A percentile compares a stretch with the other conserved stretches of the same genome.
Conservation (phyloP, 2,329 filamentous ascomycete species). For the Fusarium burgessii region DNA sequence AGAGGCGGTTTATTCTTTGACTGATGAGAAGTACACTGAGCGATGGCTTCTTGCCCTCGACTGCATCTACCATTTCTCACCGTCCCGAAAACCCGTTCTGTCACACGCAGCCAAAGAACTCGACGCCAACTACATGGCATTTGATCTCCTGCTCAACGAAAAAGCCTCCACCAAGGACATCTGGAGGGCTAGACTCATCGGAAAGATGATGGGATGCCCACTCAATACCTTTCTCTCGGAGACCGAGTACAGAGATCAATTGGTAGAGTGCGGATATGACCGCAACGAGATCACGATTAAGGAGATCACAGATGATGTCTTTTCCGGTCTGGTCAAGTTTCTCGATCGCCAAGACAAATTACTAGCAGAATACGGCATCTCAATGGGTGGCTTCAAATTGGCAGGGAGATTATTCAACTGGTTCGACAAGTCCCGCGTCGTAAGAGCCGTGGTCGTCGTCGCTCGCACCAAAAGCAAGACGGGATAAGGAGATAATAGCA, state of each 20-base stretch:
- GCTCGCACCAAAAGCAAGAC: constrained; percentile 44
- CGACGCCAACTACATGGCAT: constrained; percentile 64
- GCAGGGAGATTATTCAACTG: constrained; percentile 55
- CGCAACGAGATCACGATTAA: constrained; percentile 55
- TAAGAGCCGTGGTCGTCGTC: constrained; percentile 54
- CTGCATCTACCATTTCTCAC: constrained; percentile 68
- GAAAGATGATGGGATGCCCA: constrained; percentile 61
- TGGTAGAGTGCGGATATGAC: constrained; percentile 62
- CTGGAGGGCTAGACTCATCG: constrained; percentile 56
- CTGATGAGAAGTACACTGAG: constrained; percentile 46
- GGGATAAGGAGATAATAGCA: constrained; percentile 3
- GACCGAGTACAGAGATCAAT: constrained; percentile 57
- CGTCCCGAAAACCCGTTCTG: constrained; percentile 62
- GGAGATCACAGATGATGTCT: constrained; percentile 67
- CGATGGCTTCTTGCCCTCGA: constrained; percentile 68
- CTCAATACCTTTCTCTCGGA: constrained; percentile 61
- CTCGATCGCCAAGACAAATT: constrained; percentile 53
- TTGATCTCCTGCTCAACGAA: constrained; percentile 62
- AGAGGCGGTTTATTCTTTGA: constrained; percentile 45
- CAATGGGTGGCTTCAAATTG: constrained; percentile 53
- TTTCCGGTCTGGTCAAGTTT: constrained; percentile 60
- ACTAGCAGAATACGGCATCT: constrained; percentile 52
- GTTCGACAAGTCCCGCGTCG: constrained; percentile 51
- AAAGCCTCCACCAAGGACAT: constrained; percentile 46
- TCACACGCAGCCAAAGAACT: constrained; percentile 55